phyloP scores from a whole-genome alignment of 805 yeast species.

The Nakazawaea ishiwadae region DNA sequence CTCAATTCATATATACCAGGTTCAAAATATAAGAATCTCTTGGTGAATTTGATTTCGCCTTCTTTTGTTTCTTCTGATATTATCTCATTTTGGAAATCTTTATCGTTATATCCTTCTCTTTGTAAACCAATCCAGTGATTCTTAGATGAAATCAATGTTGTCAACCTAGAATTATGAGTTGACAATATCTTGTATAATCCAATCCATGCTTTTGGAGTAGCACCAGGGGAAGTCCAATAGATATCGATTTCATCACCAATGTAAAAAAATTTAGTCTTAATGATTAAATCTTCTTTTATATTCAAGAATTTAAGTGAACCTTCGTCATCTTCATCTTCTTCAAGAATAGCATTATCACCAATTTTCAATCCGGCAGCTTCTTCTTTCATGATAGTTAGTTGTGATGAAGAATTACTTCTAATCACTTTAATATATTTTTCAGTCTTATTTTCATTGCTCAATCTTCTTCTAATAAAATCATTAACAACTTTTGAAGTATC shows the following conservation, averaged over 20 bases:
- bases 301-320: conserved; percentile 18
- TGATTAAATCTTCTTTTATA: conserved; percentile 13
- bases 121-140: conserved; percentile 59
- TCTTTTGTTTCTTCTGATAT: conserved; percentile 15
- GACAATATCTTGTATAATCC: conserved; percentile 65
- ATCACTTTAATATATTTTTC: conserved; percentile 15
- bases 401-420: conserved; percentile 11
- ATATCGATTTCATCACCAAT: conserved; percentile 54
- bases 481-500: conserved; percentile 41
- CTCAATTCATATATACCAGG: conserved; percentile 72
- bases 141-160: conserved; percentile 55
- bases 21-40: conserved; percentile 51
- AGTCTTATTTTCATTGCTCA: conserved; percentile 8
- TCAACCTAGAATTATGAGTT: conserved; percentile 49
- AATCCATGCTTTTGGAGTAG: conserved; percentile 60
- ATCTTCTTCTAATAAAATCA: conserved; percentile 30
- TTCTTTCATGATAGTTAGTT: conserved; percentile 9
- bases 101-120: conserved; percentile 30
- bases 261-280: conserved; percentile 23
- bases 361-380: not conserved
- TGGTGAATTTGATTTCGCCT: conserved; percentile 48
- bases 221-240: conserved; percentile 47
- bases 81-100: conserved; percentile 13
- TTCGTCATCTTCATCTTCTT: conserved; percentile 24
- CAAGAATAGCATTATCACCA: conserved; percentile 23